Evolutionary conservation across 2,329 filamentous ascomycete genomes (phyloP).

Genomic region (Penicillium sp.): DNA sequence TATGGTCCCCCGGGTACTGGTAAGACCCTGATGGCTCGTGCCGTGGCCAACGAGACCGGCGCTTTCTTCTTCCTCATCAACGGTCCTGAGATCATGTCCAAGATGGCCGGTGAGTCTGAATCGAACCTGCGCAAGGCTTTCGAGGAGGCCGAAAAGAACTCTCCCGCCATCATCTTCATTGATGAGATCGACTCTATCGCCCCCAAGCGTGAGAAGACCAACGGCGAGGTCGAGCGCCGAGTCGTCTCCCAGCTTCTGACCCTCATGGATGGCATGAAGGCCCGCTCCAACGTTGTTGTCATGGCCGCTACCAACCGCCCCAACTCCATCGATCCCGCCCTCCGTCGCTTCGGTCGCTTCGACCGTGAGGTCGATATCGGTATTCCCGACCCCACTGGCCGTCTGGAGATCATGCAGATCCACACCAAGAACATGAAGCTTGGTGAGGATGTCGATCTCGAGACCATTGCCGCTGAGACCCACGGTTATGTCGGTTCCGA

Average conservation of each 20-base stretch:
- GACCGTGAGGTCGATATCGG: slow-evolving; percentile 98
- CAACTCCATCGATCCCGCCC: slow-evolving; percentile 96
- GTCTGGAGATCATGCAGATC: slow-evolving; percentile 97
- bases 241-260: slow-evolving; percentile 95
- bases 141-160: slow-evolving; percentile 99
- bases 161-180: slow-evolving; percentile 98
- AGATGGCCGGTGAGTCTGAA: slow-evolving; percentile 99
- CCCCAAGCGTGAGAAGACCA: slow-evolving; percentile 99
- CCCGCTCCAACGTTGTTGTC: slow-evolving; percentile 94
- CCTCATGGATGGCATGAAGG: slow-evolving; percentile 99
- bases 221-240: slow-evolving; percentile 96
- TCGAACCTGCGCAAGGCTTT: slow-evolving; percentile 99
- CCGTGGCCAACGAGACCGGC: slow-evolving; percentile 97
- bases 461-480: slow-evolving; percentile 93
- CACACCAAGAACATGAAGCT: slow-evolving; percentile 99
- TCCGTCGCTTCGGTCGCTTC: slow-evolving; percentile 97
- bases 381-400: slow-evolving; percentile 94
- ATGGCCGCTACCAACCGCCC: slow-evolving; percentile 99
- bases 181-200: slow-evolving; percentile 99
- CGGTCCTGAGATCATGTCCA: slow-evolving; percentile 99
- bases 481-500: slow-evolving; percentile 99
- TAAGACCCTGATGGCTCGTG: slow-evolving; percentile 98
- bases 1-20: slow-evolving; percentile 96
- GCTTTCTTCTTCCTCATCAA: slow-evolving; percentile 99
- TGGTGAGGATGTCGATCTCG: slow-evolving; percentile 89